Base-by-base conservation (phyloP, 139 green algal genomes). In the Nannochloris sp. region DNA sequence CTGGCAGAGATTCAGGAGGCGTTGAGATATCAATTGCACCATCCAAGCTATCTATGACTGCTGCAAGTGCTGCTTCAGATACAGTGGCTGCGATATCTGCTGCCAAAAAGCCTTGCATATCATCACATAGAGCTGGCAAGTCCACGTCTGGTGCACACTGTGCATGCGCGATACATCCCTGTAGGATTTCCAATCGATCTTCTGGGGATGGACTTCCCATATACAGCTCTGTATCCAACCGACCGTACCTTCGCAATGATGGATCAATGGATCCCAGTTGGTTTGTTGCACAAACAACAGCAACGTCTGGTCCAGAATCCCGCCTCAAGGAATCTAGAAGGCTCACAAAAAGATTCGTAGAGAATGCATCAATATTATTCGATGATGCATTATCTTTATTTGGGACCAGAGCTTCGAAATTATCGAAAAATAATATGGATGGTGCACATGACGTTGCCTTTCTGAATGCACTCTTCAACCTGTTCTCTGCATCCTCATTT, bases 181-280 rank as follows among this genome's bases (percentile, higher is more conserved):
- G 69, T 43, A 98, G 70, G 50, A 98, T 96, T 37, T 81, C 75
- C 6, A 56, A 70, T 0, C 92, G 77, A 2, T 89, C 89, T 7
- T 68, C 71, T 54, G 87, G 77, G 0, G 60, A 76, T 19, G 92
- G 92, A 5, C 94, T 88, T 21, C 86, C 89, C 49, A 98, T 66
- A 0, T 78, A 59, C 9, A 98, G 90, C 73, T 98, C 91, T 5
- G 85, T 74, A 67, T 95, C 88, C 58, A 96, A 96, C 15, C 92
- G 68, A 3, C 92, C 92, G 1, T 91, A 84, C 2, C 90, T 79
- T 49, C 83, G 72, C 40, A 98, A 76, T 2, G 91, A 90, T 1
- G 84, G 51, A 74, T 99, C 93, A 66, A 99, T 61, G 2, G 85
- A 68, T 61, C 96, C 89, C 5, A 92, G 88, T n/a, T 88, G 72